Percentiles rank a stretch among this genome's conserved stretches.
Evolutionary conservation across 1,139 yeast species (phyloP).

Genomic region (Kodamaea alishanica): DNA sequence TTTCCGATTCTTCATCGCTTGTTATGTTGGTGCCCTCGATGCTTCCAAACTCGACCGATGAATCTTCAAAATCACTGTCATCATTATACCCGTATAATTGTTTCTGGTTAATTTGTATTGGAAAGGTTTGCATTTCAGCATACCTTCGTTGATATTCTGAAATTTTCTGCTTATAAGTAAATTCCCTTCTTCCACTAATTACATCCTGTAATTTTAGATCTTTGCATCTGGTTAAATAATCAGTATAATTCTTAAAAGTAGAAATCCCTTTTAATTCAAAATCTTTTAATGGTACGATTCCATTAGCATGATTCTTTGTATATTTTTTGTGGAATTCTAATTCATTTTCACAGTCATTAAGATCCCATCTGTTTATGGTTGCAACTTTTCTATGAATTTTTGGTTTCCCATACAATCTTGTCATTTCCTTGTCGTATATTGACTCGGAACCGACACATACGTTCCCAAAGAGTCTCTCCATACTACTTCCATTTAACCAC

Average conservation of each 20-base stretch:
- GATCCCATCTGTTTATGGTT: conserved; percentile 34
- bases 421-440: conserved; percentile 29
- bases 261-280: conserved; percentile 14
- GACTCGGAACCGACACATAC: conserved; percentile 26
- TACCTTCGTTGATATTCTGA: conserved; percentile 18
- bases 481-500: conserved; percentile 43
- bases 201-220: conserved; percentile 23
- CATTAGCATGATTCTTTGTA: not conserved
- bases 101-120: not conserved
- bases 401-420: conserved; percentile 21
- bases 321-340: conserved; percentile 13
- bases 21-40: not conserved
- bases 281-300: conserved; percentile 1
- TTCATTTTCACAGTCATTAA: conserved; percentile 31
- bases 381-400: conserved; percentile 18
- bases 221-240: conserved; percentile 10
- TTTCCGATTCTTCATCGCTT: not conserved
- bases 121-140: conserved; percentile 3
- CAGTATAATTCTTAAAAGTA: conserved; percentile 5
- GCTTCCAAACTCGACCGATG: not conserved
- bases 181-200: conserved; percentile 26
- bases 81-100: conserved; percentile 5
- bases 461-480: conserved; percentile 44
- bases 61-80: conserved; percentile 8
- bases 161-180: conserved; percentile 20